phyloP scores from a whole-genome alignment of 768 basidiomycete genomes.

The Phaeotremella skinneri region DNA sequence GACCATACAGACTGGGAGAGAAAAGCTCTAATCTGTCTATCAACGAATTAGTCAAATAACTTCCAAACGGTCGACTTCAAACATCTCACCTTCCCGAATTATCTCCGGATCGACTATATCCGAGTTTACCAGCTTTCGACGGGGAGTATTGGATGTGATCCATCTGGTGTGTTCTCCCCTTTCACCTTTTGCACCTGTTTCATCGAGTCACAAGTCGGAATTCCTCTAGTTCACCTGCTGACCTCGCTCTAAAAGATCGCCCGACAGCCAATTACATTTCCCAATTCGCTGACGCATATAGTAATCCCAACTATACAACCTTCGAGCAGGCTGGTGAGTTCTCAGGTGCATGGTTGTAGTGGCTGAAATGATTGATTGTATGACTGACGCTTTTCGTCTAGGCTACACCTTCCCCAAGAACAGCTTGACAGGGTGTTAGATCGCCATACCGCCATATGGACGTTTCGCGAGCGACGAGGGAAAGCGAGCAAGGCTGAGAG shows the following conservation, averaged over 20 bases:
- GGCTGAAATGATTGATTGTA: neutral
- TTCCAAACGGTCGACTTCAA: constrained; percentile 72
- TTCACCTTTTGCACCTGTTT: neutral
- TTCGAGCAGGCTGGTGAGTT: constrained; percentile 55
- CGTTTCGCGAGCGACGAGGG: neutral
- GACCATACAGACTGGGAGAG: neutral
- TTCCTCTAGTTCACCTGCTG: constrained; percentile 55
- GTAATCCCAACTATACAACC: constrained; percentile 58
- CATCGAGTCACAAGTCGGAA: constrained; percentile 46
- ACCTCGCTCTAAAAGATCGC: constrained; percentile 69
- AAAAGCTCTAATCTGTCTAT: neutral
- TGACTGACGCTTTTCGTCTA: constrained; percentile 1
- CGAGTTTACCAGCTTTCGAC: constrained; percentile 72
- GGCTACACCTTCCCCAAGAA: constrained; percentile 62
- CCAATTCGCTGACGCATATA: constrained; percentile 68
- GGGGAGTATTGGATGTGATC: constrained; percentile 55
- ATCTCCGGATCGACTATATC: constrained; percentile 79
- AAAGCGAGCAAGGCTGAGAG: too few species aligned
- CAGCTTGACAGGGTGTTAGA: constrained; percentile 56
- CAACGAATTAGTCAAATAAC: constrained; percentile 52
- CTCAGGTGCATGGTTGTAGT: too few species aligned
- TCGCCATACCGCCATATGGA: neutral
- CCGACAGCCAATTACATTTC: constrained; percentile 84
- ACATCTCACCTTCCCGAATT: constrained; percentile 69
- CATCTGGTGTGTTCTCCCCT: constrained; percentile 27